These are phyloP conservation scores for Aaosphaeria pasadenensis DNA, from an alignment of 2,329 filamentous ascomycete genomes.

Conservation along the genomic window DNA sequence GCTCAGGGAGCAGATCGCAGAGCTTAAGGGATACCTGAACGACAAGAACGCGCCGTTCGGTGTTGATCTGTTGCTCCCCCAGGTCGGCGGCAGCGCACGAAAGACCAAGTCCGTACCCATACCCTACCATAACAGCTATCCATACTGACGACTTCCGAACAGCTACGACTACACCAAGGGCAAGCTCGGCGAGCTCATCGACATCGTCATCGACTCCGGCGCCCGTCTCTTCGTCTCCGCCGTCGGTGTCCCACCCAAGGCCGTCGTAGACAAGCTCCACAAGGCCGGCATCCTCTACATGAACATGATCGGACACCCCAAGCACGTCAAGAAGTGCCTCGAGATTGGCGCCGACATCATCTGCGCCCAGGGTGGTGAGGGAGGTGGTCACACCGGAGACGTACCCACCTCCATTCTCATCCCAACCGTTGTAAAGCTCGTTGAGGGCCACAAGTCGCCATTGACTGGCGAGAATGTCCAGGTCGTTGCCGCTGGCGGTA, in stretches of 20 bases:
- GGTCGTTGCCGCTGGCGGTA: conserved; percentile 89
- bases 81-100: conserved; percentile 89
- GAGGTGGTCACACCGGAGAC: conserved; percentile 93
- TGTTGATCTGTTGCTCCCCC: conserved; percentile 87
- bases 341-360: conserved; percentile 89
- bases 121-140: neutral
- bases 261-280: conserved; percentile 88
- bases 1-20: conserved; percentile 89
- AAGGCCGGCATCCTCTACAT: conserved; percentile 86
- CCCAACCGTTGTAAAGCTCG: conserved; percentile 81
- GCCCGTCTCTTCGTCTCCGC: conserved; percentile 95
- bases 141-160: conserved; percentile 7
- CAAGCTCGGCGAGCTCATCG: conserved; percentile 86
- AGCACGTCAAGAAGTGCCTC: conserved; percentile 96
- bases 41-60: conserved; percentile 96
- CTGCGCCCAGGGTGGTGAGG: conserved; percentile 97
- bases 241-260: conserved; percentile 87
- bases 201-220: conserved; percentile 89
- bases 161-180: conserved; percentile 99
- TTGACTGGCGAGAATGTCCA: conserved; percentile 85
- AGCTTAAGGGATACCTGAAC: conserved; percentile 82
- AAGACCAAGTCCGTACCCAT: conserved; percentile 72
- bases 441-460: conserved; percentile 77
- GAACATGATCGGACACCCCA: conserved; percentile 99
- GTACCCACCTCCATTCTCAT: conserved; percentile 90